Evolutionary conservation across 2,329 filamentous ascomycete species (phyloP).

Genomic region (Lithohypha guttulata): DNA sequence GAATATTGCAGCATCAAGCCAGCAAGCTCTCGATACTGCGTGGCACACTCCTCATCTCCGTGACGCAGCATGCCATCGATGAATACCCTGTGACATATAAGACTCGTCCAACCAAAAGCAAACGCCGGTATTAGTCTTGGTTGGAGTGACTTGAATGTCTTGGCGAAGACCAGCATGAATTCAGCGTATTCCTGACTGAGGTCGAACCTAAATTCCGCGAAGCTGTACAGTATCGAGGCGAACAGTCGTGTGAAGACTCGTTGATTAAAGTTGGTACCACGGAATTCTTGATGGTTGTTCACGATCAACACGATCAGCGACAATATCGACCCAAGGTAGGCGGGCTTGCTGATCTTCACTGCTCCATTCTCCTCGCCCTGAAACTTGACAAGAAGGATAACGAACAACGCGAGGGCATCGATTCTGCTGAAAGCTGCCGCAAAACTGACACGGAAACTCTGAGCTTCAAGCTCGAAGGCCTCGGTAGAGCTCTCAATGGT

Average conservation of each 20-base stretch:
- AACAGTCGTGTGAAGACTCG: conserved; percentile 86
- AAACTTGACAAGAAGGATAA: conserved; percentile 64
- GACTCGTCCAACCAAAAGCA: conserved; percentile 69
- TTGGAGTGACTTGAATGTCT: conserved; percentile 60
- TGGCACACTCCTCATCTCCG: conserved; percentile 62
- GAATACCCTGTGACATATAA: conserved; percentile 77
- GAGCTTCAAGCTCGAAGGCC: conserved; percentile 62
- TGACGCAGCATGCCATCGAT: conserved; percentile 65
- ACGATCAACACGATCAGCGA: conserved; percentile 70
- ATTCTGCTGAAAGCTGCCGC: conserved; percentile 53
- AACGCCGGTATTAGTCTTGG: conserved; percentile 73
- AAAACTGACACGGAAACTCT: conserved; percentile 49
- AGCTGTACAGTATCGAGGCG: conserved; percentile 69
- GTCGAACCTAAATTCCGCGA: conserved; percentile 49
- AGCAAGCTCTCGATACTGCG: conserved; percentile 60
- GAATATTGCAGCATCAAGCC: conserved; percentile 62
- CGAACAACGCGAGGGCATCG: conserved; percentile 73
- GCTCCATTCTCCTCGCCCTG: conserved; percentile 52
- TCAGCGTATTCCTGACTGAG: conserved; percentile 53
- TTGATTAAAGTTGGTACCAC: conserved; percentile 72
- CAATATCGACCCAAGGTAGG: conserved; percentile 67
- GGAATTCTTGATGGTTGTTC: conserved; percentile 72
- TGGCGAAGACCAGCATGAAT: conserved; percentile 61
- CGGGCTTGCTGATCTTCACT: conserved; percentile 51
- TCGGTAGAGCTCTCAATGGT: conserved; percentile 71